Conservation (phyloP, 78 protist species). For the Dictyostelium brefeldianum region DNA sequence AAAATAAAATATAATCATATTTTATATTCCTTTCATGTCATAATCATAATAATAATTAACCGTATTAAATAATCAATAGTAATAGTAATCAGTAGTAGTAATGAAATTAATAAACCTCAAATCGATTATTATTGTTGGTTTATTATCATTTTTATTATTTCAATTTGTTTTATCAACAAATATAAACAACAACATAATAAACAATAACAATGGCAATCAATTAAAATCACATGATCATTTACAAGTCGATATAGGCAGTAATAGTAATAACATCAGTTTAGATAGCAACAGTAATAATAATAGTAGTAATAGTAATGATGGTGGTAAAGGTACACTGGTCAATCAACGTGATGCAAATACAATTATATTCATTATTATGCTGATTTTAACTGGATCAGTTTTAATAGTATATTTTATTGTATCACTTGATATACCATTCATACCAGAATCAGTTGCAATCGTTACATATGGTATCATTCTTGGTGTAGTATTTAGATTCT, state of each 20-base stretch:
- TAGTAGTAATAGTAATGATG: background rate
- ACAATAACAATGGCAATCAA: background rate
- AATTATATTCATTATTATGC: conserved; percentile 27
- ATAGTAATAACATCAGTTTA: background rate
- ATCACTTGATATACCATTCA: conserved; percentile 50
- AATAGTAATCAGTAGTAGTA: too few species aligned
- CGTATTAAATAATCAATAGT: too few species aligned
- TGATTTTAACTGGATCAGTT: conserved; percentile 59
- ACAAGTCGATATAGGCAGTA: background rate
- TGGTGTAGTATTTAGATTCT: conserved; percentile 40
- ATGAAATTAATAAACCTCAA: too few species aligned
- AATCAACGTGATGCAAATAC: conserved; percentile 45
- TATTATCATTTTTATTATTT: background rate
- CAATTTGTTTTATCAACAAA: background rate
- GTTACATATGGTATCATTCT: conserved; percentile 52
- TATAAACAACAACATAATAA: background rate
- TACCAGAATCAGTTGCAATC: conserved; percentile 66
- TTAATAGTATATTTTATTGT: conserved; percentile 41
- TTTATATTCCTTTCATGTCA: too few species aligned
- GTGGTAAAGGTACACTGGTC: background rate
- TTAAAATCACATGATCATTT: background rate
- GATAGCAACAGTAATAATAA: background rate
- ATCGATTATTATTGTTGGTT: background rate
- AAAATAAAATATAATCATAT: too few species aligned
- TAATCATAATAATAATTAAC: too few species aligned